Evolutionary conservation across 78 protist genomes (phyloP).

Genomic region (Mantamonas sphyraenae): DNA sequence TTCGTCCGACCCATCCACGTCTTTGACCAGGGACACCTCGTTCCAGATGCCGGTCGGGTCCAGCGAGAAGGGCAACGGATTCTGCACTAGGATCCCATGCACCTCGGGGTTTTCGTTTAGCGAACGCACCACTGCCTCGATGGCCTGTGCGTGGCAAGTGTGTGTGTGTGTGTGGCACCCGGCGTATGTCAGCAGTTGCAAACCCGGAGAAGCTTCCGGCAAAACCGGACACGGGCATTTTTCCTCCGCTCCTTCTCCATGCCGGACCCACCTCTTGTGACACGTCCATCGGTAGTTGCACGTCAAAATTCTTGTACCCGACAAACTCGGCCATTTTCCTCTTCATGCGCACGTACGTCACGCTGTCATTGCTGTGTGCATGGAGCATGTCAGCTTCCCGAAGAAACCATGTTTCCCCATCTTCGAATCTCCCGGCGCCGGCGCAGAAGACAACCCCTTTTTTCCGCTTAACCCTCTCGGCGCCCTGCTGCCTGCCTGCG

Average conservation of each 20-base stretch:
- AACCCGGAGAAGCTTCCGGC: background rate
- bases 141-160: background rate
- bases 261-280: slow-evolving; percentile 27
- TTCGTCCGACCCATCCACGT: slow-evolving; percentile 81
- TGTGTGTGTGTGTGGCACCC: background rate
- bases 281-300: slow-evolving; percentile 6
- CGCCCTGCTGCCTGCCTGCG: too few species aligned
- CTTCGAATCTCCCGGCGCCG: too few species aligned
- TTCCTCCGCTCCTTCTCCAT: background rate
- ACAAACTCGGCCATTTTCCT: slow-evolving; percentile 23
- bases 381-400: too few species aligned
- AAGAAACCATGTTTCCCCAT: too few species aligned
- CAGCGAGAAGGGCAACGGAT: slow-evolving; percentile 89
- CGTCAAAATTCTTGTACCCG: slow-evolving; percentile 17
- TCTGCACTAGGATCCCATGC: slow-evolving; percentile 84
- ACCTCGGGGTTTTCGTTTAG: slow-evolving; percentile 19
- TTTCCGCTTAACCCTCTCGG: too few species aligned
- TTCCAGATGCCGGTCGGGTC: slow-evolving; percentile 51
- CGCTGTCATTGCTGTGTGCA: slow-evolving; percentile 3
- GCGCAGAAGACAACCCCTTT: too few species aligned
- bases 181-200: background rate
- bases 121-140: background rate
- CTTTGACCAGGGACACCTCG: slow-evolving; percentile 56
- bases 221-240: background rate
- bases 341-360: slow-evolving; percentile 57